Evolutionary conservation across 306 rosid genomes (phyloP), one percentile per base, ranked within the genome.

Genomic region (Trifolium fragiferum): DNA sequence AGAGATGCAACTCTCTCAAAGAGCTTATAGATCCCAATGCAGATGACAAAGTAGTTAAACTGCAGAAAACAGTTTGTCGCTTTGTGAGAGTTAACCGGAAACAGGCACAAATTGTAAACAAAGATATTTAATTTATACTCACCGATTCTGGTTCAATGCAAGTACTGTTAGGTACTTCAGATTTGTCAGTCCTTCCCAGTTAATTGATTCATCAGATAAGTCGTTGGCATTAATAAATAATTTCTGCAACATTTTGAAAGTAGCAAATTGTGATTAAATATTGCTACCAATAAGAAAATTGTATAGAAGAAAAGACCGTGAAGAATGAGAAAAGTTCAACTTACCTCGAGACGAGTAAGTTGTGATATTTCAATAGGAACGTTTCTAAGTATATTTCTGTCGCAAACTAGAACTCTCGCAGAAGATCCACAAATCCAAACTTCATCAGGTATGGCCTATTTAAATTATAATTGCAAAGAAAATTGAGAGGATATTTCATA

Each of bases 111-210:
- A 73, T 76, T 35, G 60, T 38, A 81, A 73, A 47, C 3, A 30
- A 68, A 64, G 3, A 40, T 7, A 66, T 10, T 59, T 25, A 60
- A 71, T 60, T 73, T 75, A 35, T 71, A 82, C 97, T 86, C 83
- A 94, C 98, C 67, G 77, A 82, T 94, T 94, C 74, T 88, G 91
- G 77, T 89, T 84, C 85, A 94, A 76, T 67, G 91, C 82, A 30
- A 90, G 73, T 71, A 94, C 84, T 12, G 85, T 82, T 66, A 93
- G 80, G 85, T 68, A 27, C 84, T 87, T 88, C 81, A 91, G 72
- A 75, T 77, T 70, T 66, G 72, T 70, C 38, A 94, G 73, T 66
- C 89, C 96, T 61, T 86, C 90, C 98, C 97, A 94, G 72, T 83
- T 83, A 47, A 90, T 82, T 30, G 90, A 83, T 66, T 73, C 85